Conservation (phyloP, 257 asterid genomes). For the Fraxinus pennsylvanica region DNA sequence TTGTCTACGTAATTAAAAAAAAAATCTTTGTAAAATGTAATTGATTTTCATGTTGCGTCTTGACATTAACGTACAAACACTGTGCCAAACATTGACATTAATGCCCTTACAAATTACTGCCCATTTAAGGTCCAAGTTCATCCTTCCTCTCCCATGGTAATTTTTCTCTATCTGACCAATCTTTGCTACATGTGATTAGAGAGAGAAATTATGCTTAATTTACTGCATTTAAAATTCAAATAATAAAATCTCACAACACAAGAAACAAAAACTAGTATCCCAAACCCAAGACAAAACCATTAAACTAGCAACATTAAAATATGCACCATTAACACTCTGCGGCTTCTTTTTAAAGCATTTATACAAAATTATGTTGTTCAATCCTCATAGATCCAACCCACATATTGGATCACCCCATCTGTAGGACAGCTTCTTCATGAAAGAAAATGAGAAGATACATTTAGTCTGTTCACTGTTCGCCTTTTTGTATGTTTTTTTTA, state of each 20-base stretch:
- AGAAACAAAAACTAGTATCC: slow-evolving; percentile 58
- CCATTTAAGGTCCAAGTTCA: slow-evolving; percentile 29
- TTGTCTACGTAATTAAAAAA: too few relatives aligned
- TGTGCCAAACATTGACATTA: too few relatives aligned
- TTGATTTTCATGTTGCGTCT: too few relatives aligned
- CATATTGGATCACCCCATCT: slow-evolving; percentile 56
- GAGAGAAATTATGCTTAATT: slow-evolving; percentile 17
- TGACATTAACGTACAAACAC: too few relatives aligned
- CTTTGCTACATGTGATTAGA: slow-evolving; percentile 40
- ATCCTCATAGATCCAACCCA: slow-evolving; percentile 70
- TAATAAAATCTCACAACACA: slow-evolving; percentile 46
- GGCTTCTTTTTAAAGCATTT: slow-evolving; percentile 60
- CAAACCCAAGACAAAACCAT: slow-evolving; percentile 50
- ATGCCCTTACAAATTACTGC: slow-evolving; percentile 13
- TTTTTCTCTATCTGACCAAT: slow-evolving; percentile 40
- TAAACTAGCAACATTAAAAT: slow-evolving; percentile 44
- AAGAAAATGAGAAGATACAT: slow-evolving; percentile 18
- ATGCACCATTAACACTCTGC: slow-evolving; percentile 56
- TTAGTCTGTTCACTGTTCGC: slow-evolving; percentile 13
- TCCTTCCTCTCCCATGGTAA: slow-evolving; percentile 46
- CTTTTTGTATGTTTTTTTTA: too few relatives aligned
- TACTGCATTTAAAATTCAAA: slow-evolving; percentile 22
- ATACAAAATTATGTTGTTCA: slow-evolving; percentile 50
- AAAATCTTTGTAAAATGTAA: not conserved
- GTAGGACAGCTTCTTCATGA: slow-evolving; percentile 38